These are phyloP conservation scores for Gossypium laxum DNA, from an alignment of 441 rosid genomes.

Conservation along the genomic window DNA sequence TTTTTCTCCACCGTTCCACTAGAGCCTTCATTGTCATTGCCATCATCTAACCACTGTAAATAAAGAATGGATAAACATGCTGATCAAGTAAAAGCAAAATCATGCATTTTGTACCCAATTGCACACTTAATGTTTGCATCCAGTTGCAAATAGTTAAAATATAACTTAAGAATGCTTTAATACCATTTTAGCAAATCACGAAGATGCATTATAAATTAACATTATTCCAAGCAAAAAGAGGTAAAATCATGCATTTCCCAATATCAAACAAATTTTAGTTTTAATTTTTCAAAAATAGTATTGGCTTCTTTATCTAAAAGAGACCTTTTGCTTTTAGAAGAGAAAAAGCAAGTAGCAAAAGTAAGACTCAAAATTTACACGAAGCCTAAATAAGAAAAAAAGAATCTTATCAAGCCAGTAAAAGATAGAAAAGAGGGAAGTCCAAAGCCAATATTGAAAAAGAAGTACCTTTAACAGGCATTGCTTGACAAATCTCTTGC, in stretches of 20 bases:
- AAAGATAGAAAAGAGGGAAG: neutral
- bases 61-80: constrained; percentile 16
- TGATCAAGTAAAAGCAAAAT: constrained; percentile 7
- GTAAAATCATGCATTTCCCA: neutral
- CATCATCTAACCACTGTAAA: constrained; percentile 44
- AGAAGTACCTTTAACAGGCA: constrained; percentile 44
- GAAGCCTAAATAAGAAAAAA: neutral
- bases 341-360: neutral
- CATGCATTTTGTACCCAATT: neutral
- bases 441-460: neutral
- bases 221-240: neutral
- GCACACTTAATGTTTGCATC: neutral
- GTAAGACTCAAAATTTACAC: neutral
- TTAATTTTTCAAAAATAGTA: neutral
- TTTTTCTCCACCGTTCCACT: constrained; percentile 30
- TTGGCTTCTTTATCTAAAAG: neutral
- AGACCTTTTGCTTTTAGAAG: neutral
- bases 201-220: neutral
- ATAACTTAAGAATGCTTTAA: neutral
- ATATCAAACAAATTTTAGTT: neutral
- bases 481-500: constrained; percentile 59
- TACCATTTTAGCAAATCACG: neutral
- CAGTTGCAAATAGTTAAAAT: neutral
- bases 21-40: constrained; percentile 31
- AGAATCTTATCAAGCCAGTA: neutral